These are phyloP conservation scores for Aspergillus vadensis DNA, from an alignment of 2,329 filamentous ascomycete species.

Conservation along the genomic window DNA sequence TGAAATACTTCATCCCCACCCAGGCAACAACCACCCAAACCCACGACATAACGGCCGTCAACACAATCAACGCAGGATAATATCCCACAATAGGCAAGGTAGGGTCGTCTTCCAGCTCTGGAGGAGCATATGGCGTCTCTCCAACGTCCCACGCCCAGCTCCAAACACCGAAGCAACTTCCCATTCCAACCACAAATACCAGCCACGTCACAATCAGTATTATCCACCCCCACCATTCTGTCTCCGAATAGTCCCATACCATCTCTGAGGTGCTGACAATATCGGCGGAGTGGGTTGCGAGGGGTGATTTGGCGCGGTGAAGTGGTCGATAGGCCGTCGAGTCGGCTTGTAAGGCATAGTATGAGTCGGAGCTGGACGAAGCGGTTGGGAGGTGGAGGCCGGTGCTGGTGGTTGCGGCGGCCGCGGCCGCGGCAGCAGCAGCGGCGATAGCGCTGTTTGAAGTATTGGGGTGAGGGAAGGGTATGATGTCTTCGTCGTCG, in stretches of 20 bases:
- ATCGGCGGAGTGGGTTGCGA: slow-evolving; percentile 38
- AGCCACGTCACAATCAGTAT: slow-evolving; percentile 89
- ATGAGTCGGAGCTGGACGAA: slow-evolving; percentile 65
- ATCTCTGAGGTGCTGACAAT: slow-evolving; percentile 47
- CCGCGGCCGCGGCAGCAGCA: slow-evolving; percentile 18
- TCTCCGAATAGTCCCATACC: slow-evolving; percentile 85
- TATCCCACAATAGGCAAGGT: slow-evolving; percentile 96
- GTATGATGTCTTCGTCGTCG: slow-evolving; percentile 77
- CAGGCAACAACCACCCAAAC: slow-evolving; percentile 97
- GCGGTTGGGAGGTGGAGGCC: slow-evolving; percentile 39
- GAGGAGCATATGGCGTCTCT: slow-evolving; percentile 91
- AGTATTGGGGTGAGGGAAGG: slow-evolving; percentile 58
- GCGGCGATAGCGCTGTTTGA: slow-evolving; percentile 23
- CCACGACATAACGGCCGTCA: slow-evolving; percentile 97
- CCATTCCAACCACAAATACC: slow-evolving; percentile 95
- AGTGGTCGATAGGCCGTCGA: slow-evolving; percentile 31
- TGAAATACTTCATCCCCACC: slow-evolving; percentile 99
- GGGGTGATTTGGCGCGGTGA: slow-evolving; percentile 41
- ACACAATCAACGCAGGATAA: slow-evolving; percentile 89
- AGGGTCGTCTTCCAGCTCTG: slow-evolving; percentile 90
- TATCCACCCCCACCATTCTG: slow-evolving; percentile 97
- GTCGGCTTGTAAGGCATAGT: slow-evolving; percentile 54
- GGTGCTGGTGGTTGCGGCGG: slow-evolving; percentile 10
- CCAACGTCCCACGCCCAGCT: slow-evolving; percentile 99
- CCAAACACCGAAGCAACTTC: slow-evolving; percentile 91